Conservation (phyloP, 441 rosid genomes). For the Mallotus japonicus region DNA sequence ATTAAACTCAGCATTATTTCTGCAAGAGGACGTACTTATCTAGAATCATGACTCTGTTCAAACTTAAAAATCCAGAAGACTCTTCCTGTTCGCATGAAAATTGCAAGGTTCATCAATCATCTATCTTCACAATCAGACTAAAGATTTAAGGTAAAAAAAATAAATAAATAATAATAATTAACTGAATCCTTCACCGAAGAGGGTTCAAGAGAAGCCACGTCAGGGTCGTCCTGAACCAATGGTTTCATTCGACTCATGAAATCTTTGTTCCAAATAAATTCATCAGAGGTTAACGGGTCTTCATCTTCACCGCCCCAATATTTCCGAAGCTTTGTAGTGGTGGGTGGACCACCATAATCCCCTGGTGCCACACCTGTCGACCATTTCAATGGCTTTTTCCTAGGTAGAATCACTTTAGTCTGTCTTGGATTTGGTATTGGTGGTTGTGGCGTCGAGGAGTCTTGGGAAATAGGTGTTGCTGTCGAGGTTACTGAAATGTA, state of each 20-base stretch:
- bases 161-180: neutral
- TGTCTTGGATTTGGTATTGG: slow-evolving; percentile 32
- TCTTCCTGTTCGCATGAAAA: slow-evolving; percentile 47
- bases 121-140: too few relatives aligned
- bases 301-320: slow-evolving; percentile 80
- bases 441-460: slow-evolving; percentile 32
- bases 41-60: slow-evolving; percentile 77
- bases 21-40: slow-evolving; percentile 52
- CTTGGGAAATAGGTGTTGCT: slow-evolving; percentile 48
- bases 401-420: slow-evolving; percentile 73
- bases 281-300: slow-evolving; percentile 82
- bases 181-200: slow-evolving; percentile 43
- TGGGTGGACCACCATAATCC: slow-evolving; percentile 86
- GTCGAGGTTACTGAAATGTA: slow-evolving; percentile 56
- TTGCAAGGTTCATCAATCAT: too few relatives aligned
- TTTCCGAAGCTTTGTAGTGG: slow-evolving; percentile 66
- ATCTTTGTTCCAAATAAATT: slow-evolving; percentile 85
- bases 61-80: slow-evolving; percentile 72
- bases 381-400: slow-evolving; percentile 79
- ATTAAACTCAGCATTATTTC: slow-evolving; percentile 3
- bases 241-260: slow-evolving; percentile 74
- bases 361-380: slow-evolving; percentile 85
- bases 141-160: neutral
- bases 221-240: slow-evolving; percentile 43
- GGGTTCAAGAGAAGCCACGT: slow-evolving; percentile 36